A percentile compares a stretch with the other conserved stretches of the same genome.
phyloP scores from a whole-genome alignment of 768 basidiomycete species.

The Naganishia onofrii region DNA sequence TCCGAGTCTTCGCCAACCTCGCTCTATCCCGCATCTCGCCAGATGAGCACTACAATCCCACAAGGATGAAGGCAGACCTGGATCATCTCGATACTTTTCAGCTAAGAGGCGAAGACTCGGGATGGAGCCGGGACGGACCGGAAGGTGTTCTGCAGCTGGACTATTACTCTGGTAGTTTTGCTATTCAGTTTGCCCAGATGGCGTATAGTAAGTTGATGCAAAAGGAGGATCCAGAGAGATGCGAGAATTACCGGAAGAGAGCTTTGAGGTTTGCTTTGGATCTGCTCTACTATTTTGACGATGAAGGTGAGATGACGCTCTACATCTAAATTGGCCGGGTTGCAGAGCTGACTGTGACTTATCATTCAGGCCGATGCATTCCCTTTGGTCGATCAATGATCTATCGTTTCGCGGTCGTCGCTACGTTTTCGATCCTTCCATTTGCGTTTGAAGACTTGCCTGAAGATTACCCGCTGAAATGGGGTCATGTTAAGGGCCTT shows the following conservation, averaged over 20 bases:
- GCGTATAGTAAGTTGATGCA: slow-evolving; percentile 59
- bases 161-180: slow-evolving; percentile 75
- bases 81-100: slow-evolving; percentile 77
- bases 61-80: slow-evolving; percentile 69
- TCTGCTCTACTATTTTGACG: slow-evolving; percentile 73
- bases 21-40: slow-evolving; percentile 66
- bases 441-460: slow-evolving; percentile 63
- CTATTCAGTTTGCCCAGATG: slow-evolving; percentile 72
- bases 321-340: too few species aligned
- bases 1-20: slow-evolving; percentile 73
- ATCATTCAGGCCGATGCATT: slow-evolving; percentile 62
- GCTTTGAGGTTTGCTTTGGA: slow-evolving; percentile 66
- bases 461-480: slow-evolving; percentile 64
- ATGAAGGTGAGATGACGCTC: slow-evolving; percentile 58
- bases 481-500: slow-evolving; percentile 72
- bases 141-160: slow-evolving; percentile 75
- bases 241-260: slow-evolving; percentile 65
- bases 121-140: slow-evolving; percentile 73
- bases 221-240: slow-evolving; percentile 63
- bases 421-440: slow-evolving; percentile 72
- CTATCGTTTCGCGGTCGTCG: slow-evolving; percentile 75
- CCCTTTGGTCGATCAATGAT: slow-evolving; percentile 74
- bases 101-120: slow-evolving; percentile 57
- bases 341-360: too few species aligned
- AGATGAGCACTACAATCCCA: slow-evolving; percentile 57